phyloP scores from a whole-genome alignment of 306 rosid genomes.

The Rosa lucieae region DNA sequence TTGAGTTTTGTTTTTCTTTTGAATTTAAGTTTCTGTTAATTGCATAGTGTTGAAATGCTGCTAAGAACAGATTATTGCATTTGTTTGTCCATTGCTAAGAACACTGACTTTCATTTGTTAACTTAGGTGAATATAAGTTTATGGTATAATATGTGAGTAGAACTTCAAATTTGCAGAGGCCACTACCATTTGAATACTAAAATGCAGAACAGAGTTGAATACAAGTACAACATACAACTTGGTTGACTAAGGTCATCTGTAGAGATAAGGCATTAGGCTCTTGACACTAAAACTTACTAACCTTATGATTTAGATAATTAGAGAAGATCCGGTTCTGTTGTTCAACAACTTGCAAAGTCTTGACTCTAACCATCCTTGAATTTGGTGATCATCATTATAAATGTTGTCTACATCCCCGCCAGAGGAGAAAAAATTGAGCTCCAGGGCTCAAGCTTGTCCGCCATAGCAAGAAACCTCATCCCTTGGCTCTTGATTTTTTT shows the following conservation, averaged over 20 bases:
- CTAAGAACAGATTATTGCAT: background rate
- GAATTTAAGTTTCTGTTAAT: conserved; percentile 4
- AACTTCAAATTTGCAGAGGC: background rate
- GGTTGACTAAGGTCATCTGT: background rate
- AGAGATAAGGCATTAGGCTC: background rate
- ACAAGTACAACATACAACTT: background rate
- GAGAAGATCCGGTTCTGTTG: background rate
- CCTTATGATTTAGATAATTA: background rate
- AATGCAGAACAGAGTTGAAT: background rate
- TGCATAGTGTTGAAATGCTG: conserved; percentile 6
- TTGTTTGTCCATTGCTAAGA: conserved; percentile 14
- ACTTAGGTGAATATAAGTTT: background rate
- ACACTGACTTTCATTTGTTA: background rate
- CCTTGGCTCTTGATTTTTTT: background rate
- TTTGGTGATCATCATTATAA: background rate
- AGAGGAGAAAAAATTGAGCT: background rate
- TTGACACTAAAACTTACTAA: background rate
- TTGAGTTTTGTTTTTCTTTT: background rate
- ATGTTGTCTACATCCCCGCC: background rate
- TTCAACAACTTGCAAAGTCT: background rate
- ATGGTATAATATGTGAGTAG: background rate
- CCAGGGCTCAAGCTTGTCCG: background rate
- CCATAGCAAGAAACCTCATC: background rate
- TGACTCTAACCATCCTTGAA: background rate
- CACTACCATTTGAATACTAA: background rate